Evolutionary conservation across 441 rosid genomes (phyloP), one percentile per base, ranked within the genome.

Genomic region (Jatropha multifida): DNA sequence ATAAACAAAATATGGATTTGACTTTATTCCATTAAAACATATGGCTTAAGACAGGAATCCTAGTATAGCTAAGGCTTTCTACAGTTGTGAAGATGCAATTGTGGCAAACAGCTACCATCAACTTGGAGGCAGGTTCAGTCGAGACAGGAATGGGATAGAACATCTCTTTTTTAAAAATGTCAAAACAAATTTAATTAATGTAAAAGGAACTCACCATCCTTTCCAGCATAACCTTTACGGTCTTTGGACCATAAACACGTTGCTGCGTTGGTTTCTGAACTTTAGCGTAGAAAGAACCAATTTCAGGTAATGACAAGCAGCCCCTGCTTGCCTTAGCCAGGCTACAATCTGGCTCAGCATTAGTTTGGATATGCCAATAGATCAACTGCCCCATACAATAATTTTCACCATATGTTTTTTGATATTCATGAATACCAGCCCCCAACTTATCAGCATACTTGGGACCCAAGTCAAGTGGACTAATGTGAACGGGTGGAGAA

Each of bases 361-460:
- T 88, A 4, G 97, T 91, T 89, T 96, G 99, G 73, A 88, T 77
- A 79, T 96, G 90, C 99, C 99, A 96, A 84, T 86, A 96, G 62
- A 96, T 90, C 77, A 96, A 88, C 87, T 96, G 99, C 71, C 98
- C 99, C 55, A 96, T 80, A 81, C 99, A 96, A 83, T 93, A 96
- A 80, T 90, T 96, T 84, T 89, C 98, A 76, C 98, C 97, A 66
- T 96, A 96, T 15, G 89, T 87, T 86, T 92, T 96, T 78, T 88
- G 72, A 81, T 89, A 96, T 87, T 93, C 97, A 66, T 90, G 90
- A 56, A 84, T 80, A 67, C 88, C 89, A 48, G 83, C 73, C 54
- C 96, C 98, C 82, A 96, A 74, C 81, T 93, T 93, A 60, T 89
- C 91, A 65, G 93, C 86, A 72, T 78, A 88, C 84, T 94, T 91